Conservation (phyloP, 2,329 filamentous ascomycete genomes). For the Diaporthe sp. region DNA sequence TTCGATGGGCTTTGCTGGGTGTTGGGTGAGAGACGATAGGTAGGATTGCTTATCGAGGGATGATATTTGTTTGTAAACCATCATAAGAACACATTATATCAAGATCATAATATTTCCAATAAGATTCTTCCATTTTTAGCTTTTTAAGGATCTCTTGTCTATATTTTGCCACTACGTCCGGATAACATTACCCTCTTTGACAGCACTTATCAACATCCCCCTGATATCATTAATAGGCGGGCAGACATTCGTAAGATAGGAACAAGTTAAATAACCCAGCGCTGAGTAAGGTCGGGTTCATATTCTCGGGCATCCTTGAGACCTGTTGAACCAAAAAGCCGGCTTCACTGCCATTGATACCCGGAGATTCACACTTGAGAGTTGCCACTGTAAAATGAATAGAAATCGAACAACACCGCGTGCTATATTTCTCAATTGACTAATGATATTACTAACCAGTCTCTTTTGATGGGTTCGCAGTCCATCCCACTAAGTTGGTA, state of each 20-base stretch:
- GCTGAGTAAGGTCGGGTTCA: not conserved
- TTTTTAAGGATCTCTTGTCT: not conserved
- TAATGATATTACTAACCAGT: not conserved
- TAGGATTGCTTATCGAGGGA: not conserved
- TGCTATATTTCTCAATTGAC: not conserved
- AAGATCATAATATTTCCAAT: not conserved
- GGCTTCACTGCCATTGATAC: not conserved
- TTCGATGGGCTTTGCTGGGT: conserved; percentile 34
- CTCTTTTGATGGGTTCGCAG: not conserved
- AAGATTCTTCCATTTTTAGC: not conserved
- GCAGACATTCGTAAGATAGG: not conserved
- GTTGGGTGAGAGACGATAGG: conserved; percentile 35
- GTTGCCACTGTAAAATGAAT: not conserved
- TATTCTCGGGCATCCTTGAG: no score
- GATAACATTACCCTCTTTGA: not conserved
- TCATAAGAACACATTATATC: not conserved
- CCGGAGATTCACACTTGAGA: not conserved
- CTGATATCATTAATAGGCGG: not conserved
- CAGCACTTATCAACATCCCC: not conserved
- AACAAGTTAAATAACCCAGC: no score
- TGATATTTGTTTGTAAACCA: no score
- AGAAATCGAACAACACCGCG: not conserved
- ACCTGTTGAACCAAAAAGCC: not conserved
- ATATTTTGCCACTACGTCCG: no score
- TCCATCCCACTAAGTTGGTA: conserved; percentile 38